phyloP scores from a whole-genome alignment of 306 rosid genomes.

The Corylus heterophylla region DNA sequence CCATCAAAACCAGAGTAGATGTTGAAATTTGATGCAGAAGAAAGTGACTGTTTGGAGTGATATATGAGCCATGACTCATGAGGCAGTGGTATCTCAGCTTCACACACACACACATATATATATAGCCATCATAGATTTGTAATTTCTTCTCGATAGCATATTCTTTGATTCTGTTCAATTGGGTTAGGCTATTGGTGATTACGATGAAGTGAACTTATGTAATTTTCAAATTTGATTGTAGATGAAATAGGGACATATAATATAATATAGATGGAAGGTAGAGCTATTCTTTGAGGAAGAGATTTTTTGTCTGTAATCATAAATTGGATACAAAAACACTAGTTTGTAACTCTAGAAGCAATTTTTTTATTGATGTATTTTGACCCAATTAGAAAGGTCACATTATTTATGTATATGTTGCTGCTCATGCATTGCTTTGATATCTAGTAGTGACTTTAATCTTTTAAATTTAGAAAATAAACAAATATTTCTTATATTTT shows the following conservation, averaged over 20 bases:
- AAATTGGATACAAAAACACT: not conserved
- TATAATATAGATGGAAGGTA: conserved; percentile 21
- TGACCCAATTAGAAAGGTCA: no score
- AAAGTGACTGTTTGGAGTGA: conserved; percentile 1
- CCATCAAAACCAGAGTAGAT: conserved; percentile 69
- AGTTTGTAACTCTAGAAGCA: conserved; percentile 2
- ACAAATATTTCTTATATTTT: no score
- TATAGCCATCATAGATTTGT: conserved; percentile 25
- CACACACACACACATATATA: conserved; percentile 22
- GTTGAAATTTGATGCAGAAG: conserved; percentile 30
- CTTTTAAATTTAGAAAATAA: no score
- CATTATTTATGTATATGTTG: no score
- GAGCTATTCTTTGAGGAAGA: conserved; percentile 45
- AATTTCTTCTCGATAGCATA: conserved; percentile 32
- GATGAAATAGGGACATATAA: conserved; percentile 12
- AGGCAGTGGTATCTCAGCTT: conserved; percentile 27
- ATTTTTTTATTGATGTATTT: not conserved
- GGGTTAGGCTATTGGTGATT: conserved; percentile 18
- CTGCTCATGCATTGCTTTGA: no score
- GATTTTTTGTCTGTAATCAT: not conserved
- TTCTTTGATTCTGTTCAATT: conserved; percentile 47
- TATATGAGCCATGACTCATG: not conserved
- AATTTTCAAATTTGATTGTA: conserved; percentile 14
- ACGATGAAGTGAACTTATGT: conserved; percentile 5
- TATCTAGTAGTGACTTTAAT: no score